Percentiles rank a stretch among this genome's conserved stretches.
Conservation (phyloP, 805 yeast species). For the Yamadazyma akitaensis region DNA sequence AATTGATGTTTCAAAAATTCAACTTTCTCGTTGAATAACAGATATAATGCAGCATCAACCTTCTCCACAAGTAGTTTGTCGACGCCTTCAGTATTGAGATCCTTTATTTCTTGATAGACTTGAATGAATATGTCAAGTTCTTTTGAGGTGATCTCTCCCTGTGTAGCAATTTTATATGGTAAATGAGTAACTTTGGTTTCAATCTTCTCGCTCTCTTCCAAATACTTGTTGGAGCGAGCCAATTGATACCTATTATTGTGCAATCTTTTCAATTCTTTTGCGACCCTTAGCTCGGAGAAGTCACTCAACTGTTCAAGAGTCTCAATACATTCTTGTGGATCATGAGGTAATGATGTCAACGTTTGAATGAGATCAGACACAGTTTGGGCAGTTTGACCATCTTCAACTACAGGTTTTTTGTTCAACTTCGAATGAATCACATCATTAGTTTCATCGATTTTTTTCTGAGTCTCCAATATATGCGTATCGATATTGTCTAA, state of each 20-base stretch:
- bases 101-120: conserved; percentile 7
- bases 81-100: conserved; percentile 3
- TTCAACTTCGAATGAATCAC: conserved; percentile 5
- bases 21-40: conserved; percentile 9
- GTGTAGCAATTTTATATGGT: not conserved
- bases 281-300: conserved; percentile 16
- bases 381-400: conserved; percentile 10
- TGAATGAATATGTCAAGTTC: not conserved
- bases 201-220: conserved; percentile 8
- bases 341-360: not conserved
- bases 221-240: conserved; percentile 2
- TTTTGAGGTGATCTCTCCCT: not conserved
- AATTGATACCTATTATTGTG: conserved; percentile 4
- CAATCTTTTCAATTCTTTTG: conserved; percentile 13
- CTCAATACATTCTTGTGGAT: conserved; percentile 1
- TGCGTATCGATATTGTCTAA: conserved; percentile 25
- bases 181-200: not conserved
- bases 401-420: conserved; percentile 8
- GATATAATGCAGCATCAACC: conserved; percentile 1
- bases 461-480: conserved; percentile 22
- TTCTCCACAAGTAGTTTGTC: not conserved
- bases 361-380: conserved; percentile 11
- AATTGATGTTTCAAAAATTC: conserved; percentile 8
- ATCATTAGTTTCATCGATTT: conserved; percentile 7
- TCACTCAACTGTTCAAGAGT: conserved; percentile 13